Evolutionary conservation across 192 early-diverging fungal genomes (phyloP).

Genomic region (Rhizophagus clarus): DNA sequence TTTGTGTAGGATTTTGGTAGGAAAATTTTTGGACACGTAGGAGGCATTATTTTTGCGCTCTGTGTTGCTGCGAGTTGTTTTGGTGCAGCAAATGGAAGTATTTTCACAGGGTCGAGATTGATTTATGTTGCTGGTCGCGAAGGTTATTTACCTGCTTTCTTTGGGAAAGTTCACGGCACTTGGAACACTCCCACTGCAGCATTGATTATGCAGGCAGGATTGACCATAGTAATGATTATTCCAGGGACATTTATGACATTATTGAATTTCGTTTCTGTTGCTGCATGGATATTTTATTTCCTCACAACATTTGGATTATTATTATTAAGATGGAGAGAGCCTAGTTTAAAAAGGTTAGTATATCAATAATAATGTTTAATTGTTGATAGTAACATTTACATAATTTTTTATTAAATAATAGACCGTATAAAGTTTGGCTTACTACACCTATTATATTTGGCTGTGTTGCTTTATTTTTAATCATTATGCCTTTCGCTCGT

Average conservation of each 20-base stretch:
- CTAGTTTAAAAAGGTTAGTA: slow-evolving; percentile 46
- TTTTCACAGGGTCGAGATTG: slow-evolving; percentile 74
- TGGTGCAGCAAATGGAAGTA: slow-evolving; percentile 76
- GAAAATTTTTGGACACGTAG: slow-evolving; percentile 64
- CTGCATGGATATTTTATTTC: slow-evolving; percentile 68
- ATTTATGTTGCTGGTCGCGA: slow-evolving; percentile 67
- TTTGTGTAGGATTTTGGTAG: slow-evolving; percentile 68
- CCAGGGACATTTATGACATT: slow-evolving; percentile 68
- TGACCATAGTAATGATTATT: slow-evolving; percentile 65
- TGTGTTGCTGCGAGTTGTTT: slow-evolving; percentile 74
- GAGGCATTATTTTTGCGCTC: slow-evolving; percentile 69
- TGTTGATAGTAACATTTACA: neutral
- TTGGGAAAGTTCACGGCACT: slow-evolving; percentile 61
- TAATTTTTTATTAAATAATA: slow-evolving; percentile 28
- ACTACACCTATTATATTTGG: slow-evolving; percentile 69
- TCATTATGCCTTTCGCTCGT: slow-evolving; percentile 60
- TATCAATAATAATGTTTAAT: neutral
- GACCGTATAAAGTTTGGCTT: slow-evolving; percentile 74
- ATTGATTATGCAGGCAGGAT: slow-evolving; percentile 59
- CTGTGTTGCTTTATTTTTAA: slow-evolving; percentile 57
- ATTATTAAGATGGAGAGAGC: slow-evolving; percentile 64
- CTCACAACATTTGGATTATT: slow-evolving; percentile 18
- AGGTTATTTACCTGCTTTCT: slow-evolving; percentile 67
- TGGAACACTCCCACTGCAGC: slow-evolving; percentile 69
- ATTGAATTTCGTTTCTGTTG: slow-evolving; percentile 77